These are phyloP conservation scores for Raddia guianensis DNA, from an alignment of 176 grass and related monocot genomes.

Conservation along the genomic window DNA sequence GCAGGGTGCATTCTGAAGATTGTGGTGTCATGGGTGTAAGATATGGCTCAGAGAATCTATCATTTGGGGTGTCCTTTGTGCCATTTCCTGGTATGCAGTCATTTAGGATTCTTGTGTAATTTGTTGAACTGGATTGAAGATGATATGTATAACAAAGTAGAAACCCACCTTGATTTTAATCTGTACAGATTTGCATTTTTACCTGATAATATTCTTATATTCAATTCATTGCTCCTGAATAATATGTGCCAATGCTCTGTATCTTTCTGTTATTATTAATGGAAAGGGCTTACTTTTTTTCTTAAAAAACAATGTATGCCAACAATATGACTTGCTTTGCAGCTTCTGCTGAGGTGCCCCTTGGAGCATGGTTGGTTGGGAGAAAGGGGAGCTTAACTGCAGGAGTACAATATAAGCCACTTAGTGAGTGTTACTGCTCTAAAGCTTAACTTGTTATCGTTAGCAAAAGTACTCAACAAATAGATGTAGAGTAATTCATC, in stretches of 20 bases:
- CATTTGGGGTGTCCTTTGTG: constrained; percentile 76
- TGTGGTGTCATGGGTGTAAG: constrained; percentile 75
- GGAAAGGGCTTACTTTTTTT: no score
- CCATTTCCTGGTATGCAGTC: constrained; percentile 71
- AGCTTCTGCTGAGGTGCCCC: constrained; percentile 63
- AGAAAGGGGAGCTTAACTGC: constrained; percentile 69
- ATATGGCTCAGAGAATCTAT: constrained; percentile 94
- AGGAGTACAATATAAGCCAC: constrained; percentile 75
- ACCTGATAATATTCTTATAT: constrained; percentile 23
- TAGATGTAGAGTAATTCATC: neutral
- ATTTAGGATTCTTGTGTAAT: constrained; percentile 23
- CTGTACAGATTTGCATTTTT: neutral
- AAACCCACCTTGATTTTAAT: constrained; percentile 31
- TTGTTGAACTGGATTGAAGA: constrained; percentile 35
- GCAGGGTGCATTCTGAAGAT: constrained; percentile 74
- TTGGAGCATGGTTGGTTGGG: constrained; percentile 75
- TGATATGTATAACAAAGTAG: constrained; percentile 33
- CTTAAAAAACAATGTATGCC: constrained; percentile 8
- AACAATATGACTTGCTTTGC: constrained; percentile 35
- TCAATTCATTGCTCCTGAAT: constrained; percentile 15
- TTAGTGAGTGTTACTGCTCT: constrained; percentile 56
- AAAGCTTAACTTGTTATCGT: neutral
- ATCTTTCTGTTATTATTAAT: no score
- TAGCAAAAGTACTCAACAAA: constrained; percentile 4
- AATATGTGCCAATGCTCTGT: neutral